phyloP scores from a whole-genome alignment of 306 rosid genomes.

The Trifolium pratense region DNA sequence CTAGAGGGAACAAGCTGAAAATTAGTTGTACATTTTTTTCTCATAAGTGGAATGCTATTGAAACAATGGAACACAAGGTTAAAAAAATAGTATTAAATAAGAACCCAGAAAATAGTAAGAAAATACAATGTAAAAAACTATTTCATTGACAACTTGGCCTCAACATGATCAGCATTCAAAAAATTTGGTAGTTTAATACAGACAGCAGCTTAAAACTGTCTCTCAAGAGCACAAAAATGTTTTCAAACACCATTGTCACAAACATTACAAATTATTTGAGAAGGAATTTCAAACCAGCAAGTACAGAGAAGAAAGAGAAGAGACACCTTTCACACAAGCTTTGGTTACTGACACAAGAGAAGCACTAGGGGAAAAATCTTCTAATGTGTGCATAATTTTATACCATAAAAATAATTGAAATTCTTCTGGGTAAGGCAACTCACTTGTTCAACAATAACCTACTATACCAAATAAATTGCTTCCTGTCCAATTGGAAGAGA shows the following conservation, averaged over 20 bases:
- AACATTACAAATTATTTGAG: not conserved
- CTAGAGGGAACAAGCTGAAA: slow-evolving; percentile 26
- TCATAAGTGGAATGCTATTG: not conserved
- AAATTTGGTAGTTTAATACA: not conserved
- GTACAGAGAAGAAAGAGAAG: not conserved
- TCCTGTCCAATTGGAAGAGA: not conserved
- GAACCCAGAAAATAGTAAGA: not conserved
- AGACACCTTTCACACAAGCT: not conserved
- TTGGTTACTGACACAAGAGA: not conserved
- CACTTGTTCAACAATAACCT: slow-evolving; percentile 16
- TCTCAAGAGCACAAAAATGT: not conserved
- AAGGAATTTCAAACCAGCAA: not conserved
- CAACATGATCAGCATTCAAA: slow-evolving; percentile 19
- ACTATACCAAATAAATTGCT: slow-evolving; percentile 13
- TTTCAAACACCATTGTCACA: not conserved
- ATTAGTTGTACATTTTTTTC: not conserved
- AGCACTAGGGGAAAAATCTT: not conserved
- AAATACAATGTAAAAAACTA: not conserved
- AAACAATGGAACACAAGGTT: not conserved
- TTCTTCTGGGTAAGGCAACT: slow-evolving; percentile 21
- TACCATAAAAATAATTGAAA: slow-evolving; percentile 6
- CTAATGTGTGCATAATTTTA: not conserved
- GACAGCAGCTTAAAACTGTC: not conserved
- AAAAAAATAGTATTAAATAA: not conserved
- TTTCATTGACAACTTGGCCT: slow-evolving; percentile 8